Evolutionary conservation across 345 rosid species (phyloP).

Genomic region (Gossypium arboreum): DNA sequence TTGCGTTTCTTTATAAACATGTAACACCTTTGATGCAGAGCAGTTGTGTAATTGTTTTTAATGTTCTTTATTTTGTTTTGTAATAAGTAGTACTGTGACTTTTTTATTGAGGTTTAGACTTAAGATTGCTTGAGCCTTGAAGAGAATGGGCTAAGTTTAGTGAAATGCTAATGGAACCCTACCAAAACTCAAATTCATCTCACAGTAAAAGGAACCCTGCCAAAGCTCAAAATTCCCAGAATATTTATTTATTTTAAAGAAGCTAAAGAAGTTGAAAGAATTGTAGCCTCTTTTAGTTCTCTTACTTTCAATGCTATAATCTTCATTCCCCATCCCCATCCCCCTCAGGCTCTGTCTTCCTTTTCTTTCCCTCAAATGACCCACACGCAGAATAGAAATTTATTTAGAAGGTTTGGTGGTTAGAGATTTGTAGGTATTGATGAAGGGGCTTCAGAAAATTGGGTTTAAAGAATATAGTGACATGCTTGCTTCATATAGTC

Average conservation of each 20-base stretch:
- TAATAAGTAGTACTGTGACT: too few relatives aligned
- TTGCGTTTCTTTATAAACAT: neutral
- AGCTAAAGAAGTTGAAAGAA: too few relatives aligned
- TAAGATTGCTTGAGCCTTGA: neutral
- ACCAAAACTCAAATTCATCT: neutral
- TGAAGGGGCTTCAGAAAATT: neutral
- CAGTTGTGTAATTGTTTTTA: neutral
- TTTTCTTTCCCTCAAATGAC: neutral
- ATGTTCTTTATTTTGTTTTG: neutral
- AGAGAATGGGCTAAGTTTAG: neutral
- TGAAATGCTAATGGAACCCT: neutral
- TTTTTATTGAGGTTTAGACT: too few relatives aligned
- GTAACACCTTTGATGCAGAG: neutral
- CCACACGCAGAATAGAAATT: neutral
- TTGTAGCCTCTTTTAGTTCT: too few relatives aligned
- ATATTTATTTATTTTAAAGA: too few relatives aligned
- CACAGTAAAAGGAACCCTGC: too few relatives aligned
- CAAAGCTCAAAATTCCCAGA: neutral
- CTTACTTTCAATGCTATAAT: too few relatives aligned
- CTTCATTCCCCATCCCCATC: too few relatives aligned
- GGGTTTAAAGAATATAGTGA: neutral
- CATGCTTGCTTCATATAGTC: conserved; percentile 2
- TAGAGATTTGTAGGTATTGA: neutral
- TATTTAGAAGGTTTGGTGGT: neutral
- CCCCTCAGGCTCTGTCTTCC: neutral